Evolutionary conservation across 208 protist genomes (phyloP), one percentile per base, ranked within the genome.

Genomic region (Trypanosoma caninum): DNA sequence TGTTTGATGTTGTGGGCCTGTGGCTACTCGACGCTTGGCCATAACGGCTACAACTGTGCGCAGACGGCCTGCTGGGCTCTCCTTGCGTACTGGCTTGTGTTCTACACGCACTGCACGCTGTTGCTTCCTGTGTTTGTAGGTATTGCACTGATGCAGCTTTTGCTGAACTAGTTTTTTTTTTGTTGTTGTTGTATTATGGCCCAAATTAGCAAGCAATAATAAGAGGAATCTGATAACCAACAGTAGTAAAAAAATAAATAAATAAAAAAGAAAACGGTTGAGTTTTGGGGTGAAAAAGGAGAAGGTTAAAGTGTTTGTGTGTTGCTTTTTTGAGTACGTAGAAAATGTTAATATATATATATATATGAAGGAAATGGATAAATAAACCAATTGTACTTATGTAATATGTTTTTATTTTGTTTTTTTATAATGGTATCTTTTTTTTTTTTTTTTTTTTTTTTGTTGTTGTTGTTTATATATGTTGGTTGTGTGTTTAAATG

Each of bases 11-110:
- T 94, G 20, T 92, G 90, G 84, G 76, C 80, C 10, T 80, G 83
- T 16, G 82, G 76, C 7, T 96, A 89, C 66, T 78, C 85, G 22
- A 92, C 84, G 16, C 74, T 95, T n/a, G 89, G 86, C 16, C 91
- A 87, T 74, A 92, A 92, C 56, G 82, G 86, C 28, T 80, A 91
- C 74, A 91, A 83, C 65, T 82, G 67, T 48, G 85, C 84, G 0
- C 85, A 93, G 58, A 63, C 78, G 13, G 83, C 89, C 0, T 83
- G 83, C 1, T 93, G 80, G 85, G 63, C 82, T 9, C 93, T 95
- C 59, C 81, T 95, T 56, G 85, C 83, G 18, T 88, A 89, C 63
- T 95, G 77, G 72, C 30, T 92, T 0, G 70, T 91, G n/a, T 59
- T 95, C n/a, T 80, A 90, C 72, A 89, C 84, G 22, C 89, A 95